Evolutionary conservation across 2,329 filamentous ascomycete genomes (phyloP), one percentile per base, ranked within the genome.

Genomic region (Calonectria pauciramosa): DNA sequence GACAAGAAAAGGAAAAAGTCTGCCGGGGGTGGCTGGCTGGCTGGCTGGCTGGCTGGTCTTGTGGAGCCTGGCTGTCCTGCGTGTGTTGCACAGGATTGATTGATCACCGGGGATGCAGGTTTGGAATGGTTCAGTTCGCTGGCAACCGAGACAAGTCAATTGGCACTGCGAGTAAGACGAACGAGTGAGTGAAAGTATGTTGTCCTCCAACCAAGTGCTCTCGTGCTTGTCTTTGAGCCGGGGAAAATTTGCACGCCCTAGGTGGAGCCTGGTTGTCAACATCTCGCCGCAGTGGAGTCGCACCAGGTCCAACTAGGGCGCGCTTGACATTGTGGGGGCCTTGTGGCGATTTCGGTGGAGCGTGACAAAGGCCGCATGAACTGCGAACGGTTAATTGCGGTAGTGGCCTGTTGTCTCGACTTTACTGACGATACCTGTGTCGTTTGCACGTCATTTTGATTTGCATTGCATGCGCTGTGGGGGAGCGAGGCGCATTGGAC

Each of bases 181-280:
- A n/a, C n/a, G n/a, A n/a, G n/a, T n/a, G n/a, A n/a, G n/a, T n/a
- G n/a, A 13, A 47, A 9, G 47, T 28, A 23, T 41, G n/a, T 23
- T 63, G n/a, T 63, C 34, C 14, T 38, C 34, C 23, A 16, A 23
- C 14, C 36, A 18, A 26, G 13, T 4, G 1, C 23, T 30, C 23
- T 30, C 56, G 18, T 38, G 41, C 34, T 38, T 41, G 38, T 41
- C 56, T 63, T 41, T 41, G 34, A 38, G 18, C 7, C 23, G 13
- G 23, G 56, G 11, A 63, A 63, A 63, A 63, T 63, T 41, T 63
- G 56, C 56, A 63, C 23, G 56, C 56, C 56, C 56, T 63, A 63
- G 56, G 56, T 63, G 56, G 56, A 63, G 56, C 56, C 56, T n/a
- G 20, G 8, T 63, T 23, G n/a, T 41, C 20, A 34, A 63, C 56